A percentile compares a stretch with the other conserved stretches of the same genome.
Evolutionary conservation across 2,329 filamentous ascomycete species (phyloP).

Genomic region (Diaporthe batatas): DNA sequence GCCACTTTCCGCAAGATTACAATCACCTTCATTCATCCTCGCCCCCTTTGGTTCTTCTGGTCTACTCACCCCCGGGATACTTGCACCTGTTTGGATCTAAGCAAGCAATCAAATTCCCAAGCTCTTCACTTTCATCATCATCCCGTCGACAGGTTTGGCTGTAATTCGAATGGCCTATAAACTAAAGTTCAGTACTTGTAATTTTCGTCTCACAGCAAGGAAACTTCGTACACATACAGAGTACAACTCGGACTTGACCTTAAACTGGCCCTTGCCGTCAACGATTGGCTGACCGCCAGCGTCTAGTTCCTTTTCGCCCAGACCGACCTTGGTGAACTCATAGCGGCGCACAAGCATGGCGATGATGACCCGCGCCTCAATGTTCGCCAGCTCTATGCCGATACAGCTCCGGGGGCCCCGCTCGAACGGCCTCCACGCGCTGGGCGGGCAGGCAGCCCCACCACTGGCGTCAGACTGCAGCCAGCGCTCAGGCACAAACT

Average conservation of each 20-base stretch:
- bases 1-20: no score
- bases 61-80: no score
- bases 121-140: conserved; percentile 43
- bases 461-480: conserved; percentile 43
- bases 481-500: conserved; percentile 40
- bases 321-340: conserved; percentile 44
- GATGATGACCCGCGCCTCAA: conserved; percentile 50
- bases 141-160: conserved; percentile 42
- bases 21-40: no score
- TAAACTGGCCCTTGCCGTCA: neutral
- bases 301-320: neutral
- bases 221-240: conserved; percentile 45
- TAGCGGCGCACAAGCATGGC: conserved; percentile 49
- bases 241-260: neutral
- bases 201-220: neutral
- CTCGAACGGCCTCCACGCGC: conserved; percentile 65
- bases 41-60: no score
- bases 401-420: conserved; percentile 66
- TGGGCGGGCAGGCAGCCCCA: conserved; percentile 46
- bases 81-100: neutral
- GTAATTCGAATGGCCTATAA: conserved; percentile 39
- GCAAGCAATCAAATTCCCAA: neutral
- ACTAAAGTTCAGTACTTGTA: neutral
- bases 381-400: conserved; percentile 65
- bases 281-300: neutral